A percentile compares a stretch with the other conserved stretches of the same genome.
Conservation (phyloP, 2,329 filamentous ascomycete species). For the Aspergillus ibericus region DNA sequence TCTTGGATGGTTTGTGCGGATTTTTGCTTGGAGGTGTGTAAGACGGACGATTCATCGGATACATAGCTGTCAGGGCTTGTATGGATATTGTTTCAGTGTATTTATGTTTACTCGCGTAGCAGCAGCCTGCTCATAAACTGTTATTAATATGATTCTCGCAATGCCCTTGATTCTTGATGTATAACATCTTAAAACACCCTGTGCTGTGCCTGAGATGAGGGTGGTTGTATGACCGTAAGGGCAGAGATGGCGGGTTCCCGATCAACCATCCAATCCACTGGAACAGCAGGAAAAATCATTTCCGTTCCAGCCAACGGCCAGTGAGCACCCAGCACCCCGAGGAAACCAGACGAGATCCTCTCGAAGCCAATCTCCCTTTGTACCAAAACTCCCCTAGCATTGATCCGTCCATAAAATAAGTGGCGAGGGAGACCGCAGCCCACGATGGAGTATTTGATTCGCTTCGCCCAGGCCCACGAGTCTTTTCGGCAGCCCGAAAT, state of each 20-base stretch:
- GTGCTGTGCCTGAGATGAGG: neutral
- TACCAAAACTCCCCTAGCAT: neutral
- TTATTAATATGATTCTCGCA: neutral
- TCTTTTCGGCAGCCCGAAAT: constrained; percentile 86
- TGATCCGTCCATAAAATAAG: neutral
- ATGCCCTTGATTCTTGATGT: too few species aligned
- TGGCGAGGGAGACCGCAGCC: neutral
- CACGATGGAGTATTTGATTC: constrained; percentile 76
- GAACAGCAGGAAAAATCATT: constrained; percentile 11
- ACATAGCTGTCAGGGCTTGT: neutral
- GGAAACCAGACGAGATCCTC: neutral
- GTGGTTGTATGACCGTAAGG: neutral
- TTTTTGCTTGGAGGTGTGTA: constrained; percentile 6
- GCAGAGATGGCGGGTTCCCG: neutral
- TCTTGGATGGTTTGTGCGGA: constrained; percentile 13
- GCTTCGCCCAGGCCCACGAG: constrained; percentile 86
- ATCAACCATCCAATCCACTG: constrained; percentile 6
- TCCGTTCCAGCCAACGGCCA: neutral
- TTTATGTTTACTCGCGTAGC: constrained; percentile 1
- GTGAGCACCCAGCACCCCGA: neutral
- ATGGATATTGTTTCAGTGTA: constrained; percentile 9
- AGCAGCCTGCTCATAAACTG: neutral
- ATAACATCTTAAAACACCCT: neutral
- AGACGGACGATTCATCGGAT: neutral
- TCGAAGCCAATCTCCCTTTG: neutral